These are phyloP conservation scores for Penicillium sp. DNA, from an alignment of 2,329 filamentous ascomycete species.

Conservation along the genomic window DNA sequence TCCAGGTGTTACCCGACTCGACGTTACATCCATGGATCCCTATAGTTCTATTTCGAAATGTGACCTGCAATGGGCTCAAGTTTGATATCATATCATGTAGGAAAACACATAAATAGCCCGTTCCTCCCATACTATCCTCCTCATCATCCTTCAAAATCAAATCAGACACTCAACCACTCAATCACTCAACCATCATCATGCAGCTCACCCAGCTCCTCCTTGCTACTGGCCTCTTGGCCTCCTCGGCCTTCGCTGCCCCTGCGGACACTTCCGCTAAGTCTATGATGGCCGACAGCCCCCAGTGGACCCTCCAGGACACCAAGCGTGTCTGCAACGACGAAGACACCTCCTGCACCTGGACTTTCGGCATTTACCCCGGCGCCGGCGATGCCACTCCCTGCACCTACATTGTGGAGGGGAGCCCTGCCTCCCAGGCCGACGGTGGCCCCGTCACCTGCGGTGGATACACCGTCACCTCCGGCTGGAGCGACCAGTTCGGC, in stretches of 20 bases:
- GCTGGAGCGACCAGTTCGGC: slow-evolving; percentile 58
- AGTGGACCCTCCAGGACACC: slow-evolving; percentile 45
- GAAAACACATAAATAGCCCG: slow-evolving; percentile 1
- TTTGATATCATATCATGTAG: neutral
- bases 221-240: slow-evolving; percentile 30
- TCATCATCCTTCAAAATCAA: neutral
- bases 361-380: slow-evolving; percentile 43
- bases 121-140: neutral
- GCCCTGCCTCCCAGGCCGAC: slow-evolving; percentile 36
- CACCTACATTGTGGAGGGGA: slow-evolving; percentile 39
- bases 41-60: slow-evolving; percentile 1
- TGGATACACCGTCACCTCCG: slow-evolving; percentile 50
- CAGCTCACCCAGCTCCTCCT: slow-evolving; percentile 44
- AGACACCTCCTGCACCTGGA: slow-evolving; percentile 45
- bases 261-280: slow-evolving; percentile 25
- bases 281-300: slow-evolving; percentile 41
- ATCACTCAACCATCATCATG: slow-evolving; percentile 35
- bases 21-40: neutral
- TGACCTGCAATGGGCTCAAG: neutral
- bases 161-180: neutral
- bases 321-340: slow-evolving; percentile 41
- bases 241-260: slow-evolving; percentile 38
- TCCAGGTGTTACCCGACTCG: neutral
- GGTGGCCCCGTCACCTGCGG: slow-evolving; percentile 48
- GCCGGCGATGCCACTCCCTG: slow-evolving; percentile 31